Percentiles rank a stretch among this genome's conserved stretches.
These are phyloP conservation scores for Microdochium trichocladiopsis DNA, from an alignment of 2,329 filamentous ascomycete genomes.

Conservation along the genomic window DNA sequence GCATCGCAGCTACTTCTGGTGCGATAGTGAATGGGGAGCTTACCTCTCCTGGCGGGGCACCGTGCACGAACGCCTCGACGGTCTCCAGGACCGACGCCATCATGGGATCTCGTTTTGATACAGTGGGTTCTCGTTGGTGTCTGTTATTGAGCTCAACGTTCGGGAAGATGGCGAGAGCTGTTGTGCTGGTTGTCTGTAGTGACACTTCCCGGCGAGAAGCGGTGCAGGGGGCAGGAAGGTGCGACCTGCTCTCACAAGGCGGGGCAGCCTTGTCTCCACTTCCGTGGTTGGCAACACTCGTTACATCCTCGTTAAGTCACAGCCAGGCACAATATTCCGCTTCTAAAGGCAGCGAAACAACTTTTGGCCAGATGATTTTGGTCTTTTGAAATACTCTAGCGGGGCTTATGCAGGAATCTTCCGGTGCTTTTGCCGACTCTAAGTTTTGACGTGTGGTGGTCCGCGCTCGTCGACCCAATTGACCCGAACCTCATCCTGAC, in stretches of 20 bases:
- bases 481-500: no score
- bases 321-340: background rate
- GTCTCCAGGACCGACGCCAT: slow-evolving; percentile 44
- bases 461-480: no score
- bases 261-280: background rate
- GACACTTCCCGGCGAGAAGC: background rate
- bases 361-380: no score
- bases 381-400: no score
- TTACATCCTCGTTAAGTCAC: background rate
- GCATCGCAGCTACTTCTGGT: background rate
- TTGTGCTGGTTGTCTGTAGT: background rate
- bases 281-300: background rate
- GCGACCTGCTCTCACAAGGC: background rate
- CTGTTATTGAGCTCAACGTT: background rate
- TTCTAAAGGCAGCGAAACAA: no score
- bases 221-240: background rate
- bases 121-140: background rate
- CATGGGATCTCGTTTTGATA: background rate
- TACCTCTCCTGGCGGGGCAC: slow-evolving; percentile 95
- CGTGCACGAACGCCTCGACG: slow-evolving; percentile 82
- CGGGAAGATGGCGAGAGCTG: background rate
- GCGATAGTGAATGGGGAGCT: slow-evolving; percentile 11
- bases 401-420: no score
- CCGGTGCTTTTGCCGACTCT: no score
- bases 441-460: no score